Evolutionary conservation across 2,329 filamentous ascomycete genomes (phyloP).

Genomic region (Cordyceps cicadae): DNA sequence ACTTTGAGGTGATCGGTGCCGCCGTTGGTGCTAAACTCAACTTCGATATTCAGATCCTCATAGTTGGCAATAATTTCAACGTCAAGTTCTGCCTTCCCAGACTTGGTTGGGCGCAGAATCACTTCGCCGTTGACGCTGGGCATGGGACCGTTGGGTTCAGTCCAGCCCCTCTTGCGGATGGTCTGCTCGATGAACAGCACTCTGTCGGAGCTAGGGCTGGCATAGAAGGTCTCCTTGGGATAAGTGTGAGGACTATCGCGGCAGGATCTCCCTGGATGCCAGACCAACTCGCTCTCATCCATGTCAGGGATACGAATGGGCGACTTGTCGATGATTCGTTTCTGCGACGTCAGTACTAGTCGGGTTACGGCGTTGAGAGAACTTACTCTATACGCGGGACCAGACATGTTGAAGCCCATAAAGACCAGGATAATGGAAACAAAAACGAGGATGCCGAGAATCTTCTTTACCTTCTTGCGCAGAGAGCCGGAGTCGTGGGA

Average conservation of each 20-base stretch:
- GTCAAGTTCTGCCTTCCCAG: slow-evolving; percentile 29
- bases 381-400: slow-evolving; percentile 23
- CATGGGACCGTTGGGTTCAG: slow-evolving; percentile 13
- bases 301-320: slow-evolving; percentile 19
- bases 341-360: slow-evolving; percentile 12
- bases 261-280: slow-evolving; percentile 21
- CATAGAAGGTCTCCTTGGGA: slow-evolving; percentile 12
- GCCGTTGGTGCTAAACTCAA: slow-evolving; percentile 24
- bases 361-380: background rate
- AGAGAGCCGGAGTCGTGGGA: slow-evolving; percentile 14
- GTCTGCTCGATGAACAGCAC: slow-evolving; percentile 34
- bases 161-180: slow-evolving; percentile 17
- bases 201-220: slow-evolving; percentile 28
- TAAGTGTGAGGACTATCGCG: slow-evolving; percentile 18
- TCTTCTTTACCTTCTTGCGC: slow-evolving; percentile 22
- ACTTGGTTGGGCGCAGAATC: slow-evolving; percentile 31
- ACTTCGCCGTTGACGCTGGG: slow-evolving; percentile 38
- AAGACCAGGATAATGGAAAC: slow-evolving; percentile 25
- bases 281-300: slow-evolving; percentile 18
- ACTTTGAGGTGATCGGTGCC: slow-evolving; percentile 31
- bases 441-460: slow-evolving; percentile 25
- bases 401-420: slow-evolving; percentile 17
- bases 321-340: slow-evolving; percentile 17
- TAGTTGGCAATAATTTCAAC: slow-evolving; percentile 40
- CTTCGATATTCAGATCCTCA: slow-evolving; percentile 27